A percentile compares a stretch with the other conserved stretches of the same genome.
These are phyloP conservation scores for Aspergillus sclerotioniger DNA, from an alignment of 495 filamentous ascomycete species.

Conservation along the genomic window DNA sequence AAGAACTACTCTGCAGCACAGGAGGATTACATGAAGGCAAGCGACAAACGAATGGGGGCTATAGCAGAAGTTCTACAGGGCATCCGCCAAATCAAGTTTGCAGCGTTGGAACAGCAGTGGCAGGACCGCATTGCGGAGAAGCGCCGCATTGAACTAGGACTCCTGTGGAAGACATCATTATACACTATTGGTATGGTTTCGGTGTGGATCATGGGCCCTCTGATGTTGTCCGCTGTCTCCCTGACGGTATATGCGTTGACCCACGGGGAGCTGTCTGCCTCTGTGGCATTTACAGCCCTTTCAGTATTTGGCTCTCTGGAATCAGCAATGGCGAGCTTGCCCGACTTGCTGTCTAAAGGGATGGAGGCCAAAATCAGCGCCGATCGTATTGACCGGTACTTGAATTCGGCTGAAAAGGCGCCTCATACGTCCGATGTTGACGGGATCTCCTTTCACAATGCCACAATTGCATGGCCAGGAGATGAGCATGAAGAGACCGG, in stretches of 20 bases:
- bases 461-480: conserved; percentile 73
- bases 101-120: conserved; percentile 78
- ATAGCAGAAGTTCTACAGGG: conserved; percentile 79
- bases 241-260: conserved; percentile 66
- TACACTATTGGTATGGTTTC: conserved; percentile 53
- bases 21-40: conserved; percentile 71
- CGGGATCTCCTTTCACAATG: conserved; percentile 63
- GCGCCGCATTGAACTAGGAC: conserved; percentile 62
- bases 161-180: conserved; percentile 64
- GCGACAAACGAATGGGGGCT: conserved; percentile 74
- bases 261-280: conserved; percentile 62
- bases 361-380: conserved; percentile 73
- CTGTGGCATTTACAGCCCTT: conserved; percentile 79
- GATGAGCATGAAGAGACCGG: conserved; percentile 22
- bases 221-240: conserved; percentile 69
- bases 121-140: conserved; percentile 66
- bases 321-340: conserved; percentile 64
- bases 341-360: conserved; percentile 67
- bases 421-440: conserved; percentile 52
- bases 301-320: conserved; percentile 73
- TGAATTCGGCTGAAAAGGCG: conserved; percentile 63
- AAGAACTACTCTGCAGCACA: conserved; percentile 66
- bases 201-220: conserved; percentile 73
- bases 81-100: conserved; percentile 88
- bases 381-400: conserved; percentile 69